Conservation (phyloP, 148 eudicot genomes). For the Vaccinium vitisidaea region DNA sequence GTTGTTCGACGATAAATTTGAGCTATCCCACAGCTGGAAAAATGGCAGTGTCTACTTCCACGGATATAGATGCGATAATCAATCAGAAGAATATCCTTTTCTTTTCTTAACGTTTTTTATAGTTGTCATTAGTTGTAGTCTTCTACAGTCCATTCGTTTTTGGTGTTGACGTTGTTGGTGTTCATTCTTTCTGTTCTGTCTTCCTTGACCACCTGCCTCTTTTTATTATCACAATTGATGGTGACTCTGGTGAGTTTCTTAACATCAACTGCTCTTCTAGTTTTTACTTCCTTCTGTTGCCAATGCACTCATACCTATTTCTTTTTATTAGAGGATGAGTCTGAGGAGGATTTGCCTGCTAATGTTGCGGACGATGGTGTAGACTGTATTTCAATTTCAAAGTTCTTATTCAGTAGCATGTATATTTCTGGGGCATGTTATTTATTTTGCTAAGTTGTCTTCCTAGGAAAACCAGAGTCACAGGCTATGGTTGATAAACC, state of each 20-base stretch:
- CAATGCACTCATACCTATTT: constrained; percentile 1
- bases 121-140: background rate
- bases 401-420: background rate
- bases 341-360: constrained; percentile 41
- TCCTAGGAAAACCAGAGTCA: constrained; percentile 34
- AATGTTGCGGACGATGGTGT: constrained; percentile 31
- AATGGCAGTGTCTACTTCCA: constrained; percentile 64
- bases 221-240: constrained; percentile 24
- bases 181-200: background rate
- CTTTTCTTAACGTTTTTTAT: background rate
- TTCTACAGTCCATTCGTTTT: background rate
- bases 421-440: background rate
- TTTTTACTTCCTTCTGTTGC: background rate
- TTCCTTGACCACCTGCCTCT: constrained; percentile 29
- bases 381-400: background rate
- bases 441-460: background rate
- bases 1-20: constrained; percentile 58
- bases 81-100: constrained; percentile 47
- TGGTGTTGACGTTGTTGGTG: background rate
- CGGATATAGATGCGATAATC: constrained; percentile 54
- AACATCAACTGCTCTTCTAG: background rate
- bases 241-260: constrained; percentile 33
- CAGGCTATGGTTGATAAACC: constrained; percentile 29
- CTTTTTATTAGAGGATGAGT: constrained; percentile 12
- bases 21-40: constrained; percentile 74